Percentiles rank a stretch among this genome's conserved stretches.
phyloP scores from a whole-genome alignment of 2,329 filamentous ascomycete species.

The Pseudovirgaria hyperparasitica region DNA sequence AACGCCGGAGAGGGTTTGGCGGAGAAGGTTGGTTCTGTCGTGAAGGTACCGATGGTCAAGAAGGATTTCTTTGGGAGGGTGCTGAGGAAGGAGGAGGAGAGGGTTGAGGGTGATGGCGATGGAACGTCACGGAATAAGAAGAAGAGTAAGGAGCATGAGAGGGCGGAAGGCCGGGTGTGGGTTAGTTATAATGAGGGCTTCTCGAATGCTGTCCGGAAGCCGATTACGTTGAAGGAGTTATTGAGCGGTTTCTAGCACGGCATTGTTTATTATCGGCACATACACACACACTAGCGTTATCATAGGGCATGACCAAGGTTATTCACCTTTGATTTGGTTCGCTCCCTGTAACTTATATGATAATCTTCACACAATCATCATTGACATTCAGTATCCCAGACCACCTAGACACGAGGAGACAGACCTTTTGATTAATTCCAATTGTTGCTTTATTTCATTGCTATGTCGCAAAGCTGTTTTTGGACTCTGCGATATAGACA shows the following conservation, averaged over 20 bases:
- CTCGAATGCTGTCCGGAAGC: slow-evolving; percentile 85
- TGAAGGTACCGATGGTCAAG: slow-evolving; percentile 37
- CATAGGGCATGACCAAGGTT: background rate
- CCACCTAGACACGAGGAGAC: too few species aligned
- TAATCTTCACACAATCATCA: background rate
- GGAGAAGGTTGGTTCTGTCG: slow-evolving; percentile 12
- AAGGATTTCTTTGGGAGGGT: slow-evolving; percentile 78
- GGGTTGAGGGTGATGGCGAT: slow-evolving; percentile 27
- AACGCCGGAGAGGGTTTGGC: slow-evolving; percentile 5
- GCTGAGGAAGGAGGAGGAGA: slow-evolving; percentile 36
- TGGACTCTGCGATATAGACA: too few species aligned
- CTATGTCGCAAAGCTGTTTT: too few species aligned
- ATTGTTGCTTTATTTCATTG: too few species aligned
- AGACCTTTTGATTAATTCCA: too few species aligned
- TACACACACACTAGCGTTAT: background rate
- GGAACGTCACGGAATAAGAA: slow-evolving; percentile 27
- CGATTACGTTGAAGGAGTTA: slow-evolving; percentile 69
- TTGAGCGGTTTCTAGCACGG: slow-evolving; percentile 50
- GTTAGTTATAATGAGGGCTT: slow-evolving; percentile 82
- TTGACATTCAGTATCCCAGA: background rate
- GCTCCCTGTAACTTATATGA: too few species aligned
- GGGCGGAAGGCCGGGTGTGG: slow-evolving; percentile 56
- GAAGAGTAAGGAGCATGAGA: slow-evolving; percentile 18
- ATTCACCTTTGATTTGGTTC: background rate
- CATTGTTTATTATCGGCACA: background rate